Percentiles rank a stretch among this genome's conserved stretches.
phyloP scores from a whole-genome alignment of 202 grass and related monocot genomes.

The Alloteropsis angusta region DNA sequence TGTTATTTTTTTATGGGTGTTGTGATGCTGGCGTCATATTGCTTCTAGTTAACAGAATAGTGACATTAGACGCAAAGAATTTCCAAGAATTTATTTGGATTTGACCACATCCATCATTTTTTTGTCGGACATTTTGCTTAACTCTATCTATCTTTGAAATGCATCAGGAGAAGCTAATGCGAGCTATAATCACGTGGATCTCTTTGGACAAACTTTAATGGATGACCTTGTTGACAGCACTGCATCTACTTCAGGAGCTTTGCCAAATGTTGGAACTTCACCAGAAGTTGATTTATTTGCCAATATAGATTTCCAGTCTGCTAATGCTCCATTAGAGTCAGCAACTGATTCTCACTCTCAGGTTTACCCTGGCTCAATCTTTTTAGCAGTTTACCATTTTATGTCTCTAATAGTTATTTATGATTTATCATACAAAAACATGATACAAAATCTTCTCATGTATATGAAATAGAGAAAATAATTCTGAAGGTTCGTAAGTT shows the following conservation, averaged over 20 bases:
- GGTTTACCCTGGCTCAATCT: constrained; percentile 18
- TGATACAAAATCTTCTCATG: neutral
- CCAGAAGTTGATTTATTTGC: constrained; percentile 63
- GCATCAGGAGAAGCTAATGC: constrained; percentile 26
- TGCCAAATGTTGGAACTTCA: constrained; percentile 8
- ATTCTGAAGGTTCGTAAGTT: neutral
- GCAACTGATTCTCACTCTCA: constrained; percentile 22
- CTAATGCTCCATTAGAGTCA: constrained; percentile 24
- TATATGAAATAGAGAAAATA: neutral
- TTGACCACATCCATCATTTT: neutral
- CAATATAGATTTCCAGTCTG: constrained; percentile 34
- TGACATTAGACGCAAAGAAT: neutral
- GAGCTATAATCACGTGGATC: constrained; percentile 35
- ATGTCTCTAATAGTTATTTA: neutral
- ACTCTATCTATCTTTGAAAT: neutral
- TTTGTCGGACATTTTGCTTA: neutral
- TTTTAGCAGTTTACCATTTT: constrained; percentile 1
- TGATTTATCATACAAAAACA: neutral
- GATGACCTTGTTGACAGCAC: constrained; percentile 28
- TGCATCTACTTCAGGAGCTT: constrained; percentile 20
- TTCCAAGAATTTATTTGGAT: neutral
- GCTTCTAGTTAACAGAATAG: neutral
- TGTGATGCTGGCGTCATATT: neutral
- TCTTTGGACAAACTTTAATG: constrained; percentile 46
- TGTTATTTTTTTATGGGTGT: neutral